Evolutionary conservation across 805 yeast species (phyloP), one percentile per base, ranked within the genome.

Genomic region (Wickerhamiella galacta): DNA sequence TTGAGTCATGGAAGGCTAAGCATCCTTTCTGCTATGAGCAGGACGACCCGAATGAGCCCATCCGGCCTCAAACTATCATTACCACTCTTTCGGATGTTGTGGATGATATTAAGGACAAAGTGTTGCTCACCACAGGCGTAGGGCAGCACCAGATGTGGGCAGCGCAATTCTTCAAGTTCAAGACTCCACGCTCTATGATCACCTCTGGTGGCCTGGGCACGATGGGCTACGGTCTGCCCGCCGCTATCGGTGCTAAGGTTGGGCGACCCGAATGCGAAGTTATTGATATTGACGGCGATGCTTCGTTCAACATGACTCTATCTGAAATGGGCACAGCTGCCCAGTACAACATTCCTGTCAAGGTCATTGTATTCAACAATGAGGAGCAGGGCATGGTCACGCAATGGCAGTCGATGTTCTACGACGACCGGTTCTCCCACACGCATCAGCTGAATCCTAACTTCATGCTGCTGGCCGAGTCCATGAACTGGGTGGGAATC

Each of bases 91-190:
- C 90, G 3, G 67, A 71, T 40, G 75, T 83, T 46, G 74, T 83
- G 20, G 68, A 62, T 34, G 66, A 68, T 35, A 64, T 64, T 42
- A 56, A 57, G 47, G 79, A 71, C 51, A 85, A 79, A 46, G 83
- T 81, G 38, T 71, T 85, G 47, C 76, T 87, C 47, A 78, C 96
- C 34, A 90, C 98, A 23, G 98, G 98, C 67, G 96, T 90, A 33
- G 98, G 98, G 39, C 98, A 90, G 66, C 98, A 87, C 68, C 98
- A 87, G 65, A 87, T 87, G 98, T 87, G 98, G 98, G 92, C 96
- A 24, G 96, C 96, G 19, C 98, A 90, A 63, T 85, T 83, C 59
- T 85, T 79, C 72, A 72, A 83, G 33, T 87, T 95, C 94, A 76
- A 74, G 40, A 61, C 69, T 41, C 98, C 98, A 48, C 73, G 96